These are phyloP conservation scores for Pyrus betulifolia DNA, from an alignment of 306 rosid genomes.

Conservation along the genomic window DNA sequence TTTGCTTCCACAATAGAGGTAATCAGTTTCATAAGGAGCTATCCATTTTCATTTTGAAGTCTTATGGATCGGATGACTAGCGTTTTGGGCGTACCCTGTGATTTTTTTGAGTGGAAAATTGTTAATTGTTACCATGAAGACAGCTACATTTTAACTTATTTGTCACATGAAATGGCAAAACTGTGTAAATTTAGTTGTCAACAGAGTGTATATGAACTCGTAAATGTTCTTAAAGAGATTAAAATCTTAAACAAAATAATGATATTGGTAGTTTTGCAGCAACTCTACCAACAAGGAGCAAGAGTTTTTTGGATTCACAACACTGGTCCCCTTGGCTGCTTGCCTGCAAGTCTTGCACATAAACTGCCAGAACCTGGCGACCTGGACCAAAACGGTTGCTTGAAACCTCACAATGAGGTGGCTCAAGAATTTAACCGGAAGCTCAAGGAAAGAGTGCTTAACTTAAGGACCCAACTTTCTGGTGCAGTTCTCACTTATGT, in stretches of 20 bases:
- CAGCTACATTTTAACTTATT: not conserved
- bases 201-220: not conserved
- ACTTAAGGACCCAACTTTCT: not conserved
- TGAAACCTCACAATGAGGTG: slow-evolving; percentile 12
- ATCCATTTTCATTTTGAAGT: not conserved
- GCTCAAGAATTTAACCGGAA: slow-evolving; percentile 21
- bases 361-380: not conserved
- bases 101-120: not conserved
- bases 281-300: slow-evolving; percentile 12
- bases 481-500: slow-evolving; percentile 10
- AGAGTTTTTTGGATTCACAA: slow-evolving; percentile 21
- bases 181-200: not conserved
- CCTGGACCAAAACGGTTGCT: slow-evolving; percentile 12
- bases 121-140: not conserved
- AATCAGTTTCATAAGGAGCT: not conserved
- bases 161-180: not conserved
- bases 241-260: not conserved
- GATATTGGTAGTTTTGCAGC: slow-evolving; percentile 9
- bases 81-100: not conserved
- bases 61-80: not conserved
- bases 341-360: not conserved
- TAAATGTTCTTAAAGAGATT: not conserved
- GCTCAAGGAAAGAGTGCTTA: slow-evolving; percentile 19
- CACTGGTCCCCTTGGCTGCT: slow-evolving; percentile 27
- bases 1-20: slow-evolving; percentile 18